A percentile compares a stretch with the other conserved stretches of the same genome.
phyloP scores from a whole-genome alignment of 2,329 filamentous ascomycete species.

The Trichoderma sp. region DNA sequence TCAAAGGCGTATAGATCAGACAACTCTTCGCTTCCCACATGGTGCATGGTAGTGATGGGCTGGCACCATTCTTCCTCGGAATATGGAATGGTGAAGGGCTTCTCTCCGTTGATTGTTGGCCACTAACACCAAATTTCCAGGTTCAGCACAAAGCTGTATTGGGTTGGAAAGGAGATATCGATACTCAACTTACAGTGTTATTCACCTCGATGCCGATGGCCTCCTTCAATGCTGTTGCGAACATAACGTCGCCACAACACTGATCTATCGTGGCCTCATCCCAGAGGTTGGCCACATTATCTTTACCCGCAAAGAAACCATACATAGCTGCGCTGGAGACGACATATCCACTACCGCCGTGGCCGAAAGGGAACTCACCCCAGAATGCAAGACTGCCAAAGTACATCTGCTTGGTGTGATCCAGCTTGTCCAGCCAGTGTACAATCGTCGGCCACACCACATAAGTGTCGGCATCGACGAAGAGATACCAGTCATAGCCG shows the following conservation, averaged over 20 bases:
- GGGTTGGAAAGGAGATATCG: neutral
- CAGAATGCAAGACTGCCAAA: conserved; percentile 49
- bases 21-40: conserved; percentile 49
- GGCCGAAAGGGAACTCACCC: conserved; percentile 45
- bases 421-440: conserved; percentile 44
- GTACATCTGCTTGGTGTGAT: conserved; percentile 45
- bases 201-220: conserved; percentile 40
- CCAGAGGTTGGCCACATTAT: conserved; percentile 45
- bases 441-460: conserved; percentile 52
- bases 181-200: conserved; percentile 38
- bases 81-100: conserved; percentile 49
- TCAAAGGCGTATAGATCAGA: conserved; percentile 52
- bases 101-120: conserved; percentile 56
- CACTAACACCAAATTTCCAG: conserved; percentile 32
- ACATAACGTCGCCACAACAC: conserved; percentile 53
- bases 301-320: conserved; percentile 40
- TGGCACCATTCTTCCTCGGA: conserved; percentile 52
- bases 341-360: conserved; percentile 55
- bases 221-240: conserved; percentile 45
- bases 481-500: conserved; percentile 56
- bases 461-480: conserved; percentile 58
- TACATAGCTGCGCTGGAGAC: conserved; percentile 52
- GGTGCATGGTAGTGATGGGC: conserved; percentile 55
- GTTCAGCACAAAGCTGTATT: neutral
- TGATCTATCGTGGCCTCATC: conserved; percentile 40